phyloP scores from a whole-genome alignment of 176 grass and related monocot species.

The Aegilops umbellulata region DNA sequence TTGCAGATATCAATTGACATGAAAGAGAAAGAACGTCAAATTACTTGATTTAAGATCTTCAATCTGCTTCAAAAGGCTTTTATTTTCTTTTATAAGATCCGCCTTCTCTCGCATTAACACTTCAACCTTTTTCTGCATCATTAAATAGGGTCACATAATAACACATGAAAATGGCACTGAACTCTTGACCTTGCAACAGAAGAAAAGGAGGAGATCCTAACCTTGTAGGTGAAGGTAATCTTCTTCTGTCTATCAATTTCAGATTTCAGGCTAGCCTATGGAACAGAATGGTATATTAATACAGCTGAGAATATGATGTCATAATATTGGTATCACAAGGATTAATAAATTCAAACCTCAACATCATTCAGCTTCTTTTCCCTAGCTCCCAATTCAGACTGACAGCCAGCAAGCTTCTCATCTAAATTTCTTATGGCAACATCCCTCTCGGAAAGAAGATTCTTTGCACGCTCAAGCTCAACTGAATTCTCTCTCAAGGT shows the following conservation, averaged over 20 bases:
- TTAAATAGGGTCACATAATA: conserved; percentile 7
- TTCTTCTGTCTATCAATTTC: conserved; percentile 70
- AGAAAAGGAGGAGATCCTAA: conserved; percentile 32
- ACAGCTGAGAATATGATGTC: not conserved
- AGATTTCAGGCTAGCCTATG: conserved; percentile 56
- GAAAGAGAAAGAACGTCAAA: not conserved
- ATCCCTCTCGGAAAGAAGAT: conserved; percentile 79
- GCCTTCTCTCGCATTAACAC: conserved; percentile 56
- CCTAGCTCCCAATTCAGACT: conserved; percentile 65
- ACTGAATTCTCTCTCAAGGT: conserved; percentile 47
- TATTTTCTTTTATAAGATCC: conserved; percentile 53
- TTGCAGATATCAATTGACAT: not conserved
- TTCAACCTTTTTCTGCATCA: conserved; percentile 68
- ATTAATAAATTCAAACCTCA: conserved; percentile 57
- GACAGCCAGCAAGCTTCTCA: conserved; percentile 58
- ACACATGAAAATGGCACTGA: conserved; percentile 1
- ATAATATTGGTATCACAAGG: not conserved
- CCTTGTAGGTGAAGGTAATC: conserved; percentile 30
- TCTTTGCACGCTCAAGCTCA: conserved; percentile 68
- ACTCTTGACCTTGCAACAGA: conserved; percentile 1
- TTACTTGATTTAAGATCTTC: conserved; percentile 97
- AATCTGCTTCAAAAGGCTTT: conserved; percentile 71
- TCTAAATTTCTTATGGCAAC: conserved; percentile 60
- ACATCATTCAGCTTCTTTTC: conserved; percentile 75
- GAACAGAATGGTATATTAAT: conserved; percentile 24